A percentile compares a stretch with the other conserved stretches of the same genome.
These are phyloP conservation scores for Podospora pseudoanserina DNA, from an alignment of 495 filamentous ascomycete species.

Conservation along the genomic window DNA sequence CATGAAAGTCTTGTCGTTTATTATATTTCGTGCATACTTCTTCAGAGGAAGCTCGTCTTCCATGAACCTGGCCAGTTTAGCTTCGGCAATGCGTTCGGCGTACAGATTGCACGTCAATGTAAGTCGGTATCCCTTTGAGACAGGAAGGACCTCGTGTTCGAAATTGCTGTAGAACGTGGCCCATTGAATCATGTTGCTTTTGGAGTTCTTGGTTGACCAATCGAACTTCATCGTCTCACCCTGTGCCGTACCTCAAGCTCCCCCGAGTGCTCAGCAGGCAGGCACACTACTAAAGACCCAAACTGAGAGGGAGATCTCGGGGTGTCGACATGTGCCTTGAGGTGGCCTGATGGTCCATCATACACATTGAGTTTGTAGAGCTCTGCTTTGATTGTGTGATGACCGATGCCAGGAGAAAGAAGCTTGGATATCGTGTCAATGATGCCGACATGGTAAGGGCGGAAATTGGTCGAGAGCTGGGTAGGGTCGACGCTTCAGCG, in stretches of 20 bases:
- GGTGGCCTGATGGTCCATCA: constrained; percentile 49
- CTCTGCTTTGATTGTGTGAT: constrained; percentile 37
- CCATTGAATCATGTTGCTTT: constrained; percentile 43
- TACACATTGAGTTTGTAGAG: constrained; percentile 59
- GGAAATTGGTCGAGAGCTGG: constrained; percentile 48
- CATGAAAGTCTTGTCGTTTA: constrained; percentile 8
- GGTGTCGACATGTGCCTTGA: constrained; percentile 55
- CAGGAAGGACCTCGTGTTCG: constrained; percentile 56
- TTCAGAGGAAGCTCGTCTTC: not conserved
- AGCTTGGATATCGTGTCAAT: constrained; percentile 46
- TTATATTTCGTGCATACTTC: not conserved
- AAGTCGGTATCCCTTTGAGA: constrained; percentile 50
- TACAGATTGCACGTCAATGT: constrained; percentile 61
- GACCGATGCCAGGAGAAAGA: constrained; percentile 41
- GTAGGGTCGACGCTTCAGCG: constrained; percentile 44
- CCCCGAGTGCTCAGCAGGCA: constrained; percentile 46
- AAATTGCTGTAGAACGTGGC: constrained; percentile 62
- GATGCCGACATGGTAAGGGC: constrained; percentile 51
- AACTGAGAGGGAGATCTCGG: constrained; percentile 47
- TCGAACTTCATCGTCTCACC: constrained; percentile 38
- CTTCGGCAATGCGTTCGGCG: not conserved
- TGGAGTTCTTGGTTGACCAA: constrained; percentile 33
- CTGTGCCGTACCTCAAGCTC: constrained; percentile 36
- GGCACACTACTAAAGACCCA: constrained; percentile 53
- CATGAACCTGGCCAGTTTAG: not conserved